Percentiles rank a stretch among this genome's conserved stretches.
These are phyloP conservation scores for Senna tora DNA, from an alignment of 306 rosid genomes.

Conservation along the genomic window DNA sequence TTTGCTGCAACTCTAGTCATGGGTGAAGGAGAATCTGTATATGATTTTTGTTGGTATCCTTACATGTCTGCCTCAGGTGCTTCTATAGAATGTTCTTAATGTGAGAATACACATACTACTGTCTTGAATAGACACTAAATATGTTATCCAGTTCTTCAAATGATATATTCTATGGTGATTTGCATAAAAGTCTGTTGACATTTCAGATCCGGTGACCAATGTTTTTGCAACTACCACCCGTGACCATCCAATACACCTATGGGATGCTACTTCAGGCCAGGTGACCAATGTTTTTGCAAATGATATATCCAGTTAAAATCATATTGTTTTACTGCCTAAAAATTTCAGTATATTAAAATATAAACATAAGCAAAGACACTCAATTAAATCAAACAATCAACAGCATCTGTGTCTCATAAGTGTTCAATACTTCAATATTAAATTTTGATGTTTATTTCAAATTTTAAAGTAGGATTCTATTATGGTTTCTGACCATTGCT, in stretches of 20 bases:
- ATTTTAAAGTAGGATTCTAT: conserved; percentile 25
- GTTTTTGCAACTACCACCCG: conserved; percentile 90
- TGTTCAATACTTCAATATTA: not conserved
- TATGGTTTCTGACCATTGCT: conserved; percentile 32
- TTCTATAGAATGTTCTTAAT: conserved; percentile 16
- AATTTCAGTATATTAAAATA: not conserved
- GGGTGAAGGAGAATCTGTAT: conserved; percentile 83
- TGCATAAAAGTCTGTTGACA: conserved; percentile 6
- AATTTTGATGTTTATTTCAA: not conserved
- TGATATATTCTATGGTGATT: not conserved
- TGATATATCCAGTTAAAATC: no score
- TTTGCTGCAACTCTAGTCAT: conserved; percentile 66
- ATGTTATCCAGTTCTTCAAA: not conserved
- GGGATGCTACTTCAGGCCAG: conserved; percentile 96
- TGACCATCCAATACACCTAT: conserved; percentile 96
- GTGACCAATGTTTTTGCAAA: no score
- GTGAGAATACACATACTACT: not conserved
- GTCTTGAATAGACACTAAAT: not conserved
- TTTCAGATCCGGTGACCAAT: conserved; percentile 78
- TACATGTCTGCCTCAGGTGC: conserved; percentile 95
- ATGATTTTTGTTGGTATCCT: conserved; percentile 97
- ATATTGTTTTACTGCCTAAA: conserved; percentile 4
- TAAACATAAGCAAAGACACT: not conserved
- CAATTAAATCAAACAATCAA: not conserved
- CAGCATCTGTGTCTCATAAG: not conserved